Conservation (phyloP, 2,329 filamentous ascomycete species). For the Pseudocercospora cruenta region DNA sequence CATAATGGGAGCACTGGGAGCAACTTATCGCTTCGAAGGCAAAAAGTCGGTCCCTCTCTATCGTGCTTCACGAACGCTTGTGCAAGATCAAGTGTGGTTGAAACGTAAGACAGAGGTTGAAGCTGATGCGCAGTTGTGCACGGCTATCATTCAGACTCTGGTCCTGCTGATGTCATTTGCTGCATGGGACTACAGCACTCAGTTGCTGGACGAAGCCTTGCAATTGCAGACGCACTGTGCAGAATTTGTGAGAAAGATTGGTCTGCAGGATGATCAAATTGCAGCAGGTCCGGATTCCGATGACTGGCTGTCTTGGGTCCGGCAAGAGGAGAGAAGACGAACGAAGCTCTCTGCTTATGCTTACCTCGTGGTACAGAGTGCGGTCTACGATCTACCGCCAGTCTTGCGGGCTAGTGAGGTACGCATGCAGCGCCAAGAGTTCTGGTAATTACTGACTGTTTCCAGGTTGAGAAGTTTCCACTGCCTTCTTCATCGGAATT, state of each 20-base stretch:
- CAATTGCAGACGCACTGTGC: constrained; percentile 36
- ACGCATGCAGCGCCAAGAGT: background rate
- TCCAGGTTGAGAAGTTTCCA: background rate
- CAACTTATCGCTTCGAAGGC: constrained; percentile 41
- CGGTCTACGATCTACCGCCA: background rate
- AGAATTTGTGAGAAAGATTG: constrained; percentile 33
- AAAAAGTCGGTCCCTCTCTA: constrained; percentile 38
- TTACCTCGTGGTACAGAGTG: constrained; percentile 4
- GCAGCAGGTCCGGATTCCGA: background rate
- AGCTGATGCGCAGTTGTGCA: background rate
- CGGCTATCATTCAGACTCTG: constrained; percentile 23
- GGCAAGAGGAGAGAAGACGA: constrained; percentile 36
- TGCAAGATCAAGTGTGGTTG: constrained; percentile 27
- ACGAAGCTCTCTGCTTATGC: constrained; percentile 18
- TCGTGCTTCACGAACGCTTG: constrained; percentile 37
- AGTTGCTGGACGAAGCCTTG: constrained; percentile 39
- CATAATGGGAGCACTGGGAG: constrained; percentile 40
- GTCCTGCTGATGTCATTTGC: constrained; percentile 39
- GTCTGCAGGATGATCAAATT: background rate
- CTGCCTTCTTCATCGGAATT: background rate
- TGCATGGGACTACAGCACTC: constrained; percentile 38
- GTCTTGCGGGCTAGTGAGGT: background rate
- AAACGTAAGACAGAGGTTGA: background rate
- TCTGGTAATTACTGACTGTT: background rate
- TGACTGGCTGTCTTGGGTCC: constrained; percentile 31